These are phyloP conservation scores for Bipolaris cookei DNA, from an alignment of 2,329 filamentous ascomycete species.

Conservation along the genomic window DNA sequence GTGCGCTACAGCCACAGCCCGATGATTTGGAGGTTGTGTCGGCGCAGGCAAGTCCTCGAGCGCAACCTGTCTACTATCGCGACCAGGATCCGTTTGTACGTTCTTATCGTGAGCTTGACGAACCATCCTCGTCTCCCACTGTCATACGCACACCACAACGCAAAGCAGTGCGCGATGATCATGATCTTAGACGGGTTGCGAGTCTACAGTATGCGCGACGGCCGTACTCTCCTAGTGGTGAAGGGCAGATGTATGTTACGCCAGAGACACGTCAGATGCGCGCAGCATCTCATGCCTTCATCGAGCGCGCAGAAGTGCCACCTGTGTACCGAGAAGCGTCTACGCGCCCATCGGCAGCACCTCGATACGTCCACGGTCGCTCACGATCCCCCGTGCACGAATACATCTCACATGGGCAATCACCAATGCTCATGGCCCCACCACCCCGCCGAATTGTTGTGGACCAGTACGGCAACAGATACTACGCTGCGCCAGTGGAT, in stretches of 20 bases:
- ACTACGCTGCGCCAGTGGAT: constrained; percentile 63
- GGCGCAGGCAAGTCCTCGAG: constrained; percentile 47
- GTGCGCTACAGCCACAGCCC: constrained; percentile 46
- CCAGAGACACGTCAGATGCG: constrained; percentile 46
- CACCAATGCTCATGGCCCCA: constrained; percentile 52
- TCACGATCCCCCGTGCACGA: constrained; percentile 50
- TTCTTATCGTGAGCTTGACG: constrained; percentile 53
- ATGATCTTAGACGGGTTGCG: constrained; percentile 56
- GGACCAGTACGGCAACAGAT: constrained; percentile 84
- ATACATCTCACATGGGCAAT: constrained; percentile 48
- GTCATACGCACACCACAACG: constrained; percentile 49
- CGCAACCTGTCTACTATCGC: constrained; percentile 56
- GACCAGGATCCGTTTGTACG: constrained; percentile 46
- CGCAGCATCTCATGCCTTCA: constrained; percentile 52
- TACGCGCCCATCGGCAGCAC: constrained; percentile 44
- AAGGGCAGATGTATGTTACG: constrained; percentile 48
- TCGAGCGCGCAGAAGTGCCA: constrained; percentile 47
- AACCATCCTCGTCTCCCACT: constrained; percentile 46
- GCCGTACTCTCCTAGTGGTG: constrained; percentile 49
- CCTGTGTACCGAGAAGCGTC: constrained; percentile 48
- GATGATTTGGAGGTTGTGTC: constrained; percentile 50
- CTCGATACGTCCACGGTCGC: constrained; percentile 52
- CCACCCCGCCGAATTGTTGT: constrained; percentile 72
- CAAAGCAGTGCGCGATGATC: constrained; percentile 52
- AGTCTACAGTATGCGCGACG: constrained; percentile 56